These are phyloP conservation scores for Calonectria hawksworthii DNA, from an alignment of 2,329 filamentous ascomycete species.

Conservation along the genomic window DNA sequence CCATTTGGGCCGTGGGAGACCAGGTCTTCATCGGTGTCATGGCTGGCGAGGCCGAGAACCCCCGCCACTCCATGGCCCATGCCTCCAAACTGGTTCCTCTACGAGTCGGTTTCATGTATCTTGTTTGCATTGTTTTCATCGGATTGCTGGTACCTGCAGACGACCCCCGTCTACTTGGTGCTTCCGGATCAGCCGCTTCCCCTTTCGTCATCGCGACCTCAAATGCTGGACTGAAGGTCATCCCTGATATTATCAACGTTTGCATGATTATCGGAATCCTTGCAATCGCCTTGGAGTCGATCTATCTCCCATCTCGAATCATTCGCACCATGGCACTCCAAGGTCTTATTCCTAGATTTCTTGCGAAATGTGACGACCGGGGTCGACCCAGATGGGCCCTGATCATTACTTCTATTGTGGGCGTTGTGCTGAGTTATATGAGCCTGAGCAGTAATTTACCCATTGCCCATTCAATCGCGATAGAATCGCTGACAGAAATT, in stretches of 20 bases:
- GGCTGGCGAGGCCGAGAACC: conserved; percentile 37
- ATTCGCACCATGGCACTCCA: conserved; percentile 25
- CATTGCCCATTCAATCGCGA: background rate
- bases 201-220: conserved; percentile 35
- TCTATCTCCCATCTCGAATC: conserved; percentile 22
- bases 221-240: conserved; percentile 25
- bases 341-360: background rate
- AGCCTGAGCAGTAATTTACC: conserved; percentile 12
- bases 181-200: conserved; percentile 31
- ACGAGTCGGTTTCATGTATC: conserved; percentile 38
- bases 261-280: conserved; percentile 39
- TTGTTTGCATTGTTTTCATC: conserved; percentile 36
- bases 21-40: conserved; percentile 44
- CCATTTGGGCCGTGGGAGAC: conserved; percentile 39
- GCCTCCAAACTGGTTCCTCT: conserved; percentile 37
- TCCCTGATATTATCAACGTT: conserved; percentile 36
- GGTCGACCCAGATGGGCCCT: conserved; percentile 26
- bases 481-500: background rate
- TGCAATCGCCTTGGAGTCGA: conserved; percentile 27
- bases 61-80: conserved; percentile 35
- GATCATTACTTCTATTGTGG: conserved; percentile 2
- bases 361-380: conserved; percentile 25
- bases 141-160: conserved; percentile 32
- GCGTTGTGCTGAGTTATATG: conserved; percentile 30
- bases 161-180: conserved; percentile 32